These are phyloP conservation scores for Atalantia buxifolia DNA, from an alignment of 345 rosid genomes.

Conservation along the genomic window DNA sequence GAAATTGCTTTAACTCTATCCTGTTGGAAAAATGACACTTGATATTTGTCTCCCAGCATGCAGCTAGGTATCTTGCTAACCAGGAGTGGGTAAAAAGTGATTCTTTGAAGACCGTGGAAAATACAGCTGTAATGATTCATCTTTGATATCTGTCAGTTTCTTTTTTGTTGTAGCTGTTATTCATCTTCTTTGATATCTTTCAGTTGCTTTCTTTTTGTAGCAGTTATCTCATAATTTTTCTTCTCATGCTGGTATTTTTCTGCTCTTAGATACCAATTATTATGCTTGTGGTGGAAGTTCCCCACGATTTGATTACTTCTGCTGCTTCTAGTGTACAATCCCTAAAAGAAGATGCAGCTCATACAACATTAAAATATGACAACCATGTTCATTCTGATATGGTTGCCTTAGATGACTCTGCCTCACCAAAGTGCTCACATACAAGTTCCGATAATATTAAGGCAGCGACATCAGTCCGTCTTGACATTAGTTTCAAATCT, in stretches of 20 bases:
- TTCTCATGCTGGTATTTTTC: slow-evolving; percentile 18
- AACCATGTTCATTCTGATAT: slow-evolving; percentile 35
- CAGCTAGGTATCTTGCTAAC: slow-evolving; percentile 96
- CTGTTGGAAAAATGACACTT: slow-evolving; percentile 15
- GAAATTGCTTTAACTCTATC: slow-evolving; percentile 4
- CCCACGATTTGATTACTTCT: slow-evolving; percentile 62
- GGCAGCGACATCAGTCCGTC: slow-evolving; percentile 67
- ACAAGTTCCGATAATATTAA: slow-evolving; percentile 31
- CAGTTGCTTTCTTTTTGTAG: slow-evolving; percentile 13
- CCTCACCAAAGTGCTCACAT: slow-evolving; percentile 42
- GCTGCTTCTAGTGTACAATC: slow-evolving; percentile 56
- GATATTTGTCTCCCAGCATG: slow-evolving; percentile 60
- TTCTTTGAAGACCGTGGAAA: slow-evolving; percentile 93
- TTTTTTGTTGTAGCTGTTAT: slow-evolving; percentile 6
- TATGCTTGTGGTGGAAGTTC: slow-evolving; percentile 96
- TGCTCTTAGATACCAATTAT: slow-evolving; percentile 80
- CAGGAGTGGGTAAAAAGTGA: slow-evolving; percentile 99
- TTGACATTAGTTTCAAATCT: slow-evolving; percentile 92
- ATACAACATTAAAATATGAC: slow-evolving; percentile 38
- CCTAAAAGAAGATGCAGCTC: slow-evolving; percentile 54
- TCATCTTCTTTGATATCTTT: background rate
- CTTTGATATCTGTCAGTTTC: slow-evolving; percentile 11
- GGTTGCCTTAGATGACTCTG: slow-evolving; percentile 48
- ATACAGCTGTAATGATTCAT: slow-evolving; percentile 79
- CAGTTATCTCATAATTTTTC: slow-evolving; percentile 12